A percentile compares a stretch with the other conserved stretches of the same genome.
Conservation (phyloP, 2,329 filamentous ascomycete species). For the Neonectria hederae region DNA sequence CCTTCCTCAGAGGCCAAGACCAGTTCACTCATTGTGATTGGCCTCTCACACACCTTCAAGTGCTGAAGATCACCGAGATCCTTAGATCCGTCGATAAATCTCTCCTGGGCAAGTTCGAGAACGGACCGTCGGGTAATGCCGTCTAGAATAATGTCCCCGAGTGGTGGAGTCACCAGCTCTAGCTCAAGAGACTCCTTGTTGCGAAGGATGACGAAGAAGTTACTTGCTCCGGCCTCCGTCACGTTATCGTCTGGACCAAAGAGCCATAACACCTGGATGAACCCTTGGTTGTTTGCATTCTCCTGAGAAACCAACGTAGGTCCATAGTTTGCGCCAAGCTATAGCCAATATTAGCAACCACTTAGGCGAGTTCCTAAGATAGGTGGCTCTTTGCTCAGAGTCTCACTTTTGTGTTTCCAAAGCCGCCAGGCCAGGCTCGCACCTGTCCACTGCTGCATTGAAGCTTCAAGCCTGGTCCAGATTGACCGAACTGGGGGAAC, state of each 20-base stretch:
- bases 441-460: not conserved
- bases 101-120: not conserved
- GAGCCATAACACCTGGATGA: conserved; percentile 70
- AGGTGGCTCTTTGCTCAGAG: too few relatives aligned
- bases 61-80: not conserved
- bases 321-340: conserved; percentile 72
- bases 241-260: conserved; percentile 65
- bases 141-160: not conserved
- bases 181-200: not conserved
- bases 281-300: conserved; percentile 62
- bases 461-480: not conserved
- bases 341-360: too few relatives aligned
- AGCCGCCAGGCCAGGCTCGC: conserved; percentile 61
- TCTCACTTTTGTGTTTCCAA: conserved; percentile 49
- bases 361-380: too few relatives aligned
- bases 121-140: conserved; percentile 7
- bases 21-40: conserved; percentile 8
- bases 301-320: conserved; percentile 65
- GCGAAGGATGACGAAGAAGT: conserved; percentile 69
- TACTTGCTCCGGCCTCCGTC: conserved; percentile 70
- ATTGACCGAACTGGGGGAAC: conserved; percentile 20
- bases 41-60: not conserved
- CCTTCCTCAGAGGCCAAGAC: not conserved
- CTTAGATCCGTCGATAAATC: not conserved
- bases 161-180: conserved; percentile 1